These are phyloP conservation scores for Chalaropsis ovoidea DNA, from an alignment of 2,329 filamentous ascomycete species.

Conservation along the genomic window DNA sequence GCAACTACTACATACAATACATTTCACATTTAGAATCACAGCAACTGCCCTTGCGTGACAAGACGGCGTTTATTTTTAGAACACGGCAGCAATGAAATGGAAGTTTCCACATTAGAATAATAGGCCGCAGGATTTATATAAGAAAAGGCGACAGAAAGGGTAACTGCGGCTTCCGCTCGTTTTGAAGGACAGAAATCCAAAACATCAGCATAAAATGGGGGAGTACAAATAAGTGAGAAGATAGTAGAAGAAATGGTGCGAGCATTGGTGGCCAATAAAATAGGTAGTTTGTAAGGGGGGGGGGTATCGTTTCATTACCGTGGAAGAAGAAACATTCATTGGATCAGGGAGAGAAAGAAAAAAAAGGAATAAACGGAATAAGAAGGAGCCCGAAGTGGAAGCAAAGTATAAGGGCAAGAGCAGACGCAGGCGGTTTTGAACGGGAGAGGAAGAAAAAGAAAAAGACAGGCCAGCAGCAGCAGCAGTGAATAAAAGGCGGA, in stretches of 20 bases:
- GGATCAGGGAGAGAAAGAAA: not conserved
- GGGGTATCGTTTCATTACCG: constrained; percentile 20
- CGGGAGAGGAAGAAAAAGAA: not conserved
- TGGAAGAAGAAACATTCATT: constrained; percentile 5
- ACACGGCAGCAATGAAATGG: not conserved
- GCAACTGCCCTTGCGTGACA: not conserved
- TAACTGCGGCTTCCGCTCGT: not conserved
- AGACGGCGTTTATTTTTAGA: not conserved
- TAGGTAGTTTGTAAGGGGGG: not conserved
- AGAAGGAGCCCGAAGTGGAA: not conserved
- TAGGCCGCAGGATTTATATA: not conserved
- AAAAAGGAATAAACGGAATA: no score
- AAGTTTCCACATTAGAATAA: constrained; percentile 10
- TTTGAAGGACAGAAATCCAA: not conserved
- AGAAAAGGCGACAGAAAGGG: not conserved
- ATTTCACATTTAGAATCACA: not conserved
- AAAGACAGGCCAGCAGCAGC: not conserved
- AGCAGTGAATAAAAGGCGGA: not conserved
- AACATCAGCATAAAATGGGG: not conserved
- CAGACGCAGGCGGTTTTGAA: not conserved
- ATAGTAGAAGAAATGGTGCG: not conserved
- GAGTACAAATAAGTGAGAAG: not conserved
- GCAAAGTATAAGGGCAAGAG: no score
- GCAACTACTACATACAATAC: not conserved
- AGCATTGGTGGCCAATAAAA: not conserved